Conservation (phyloP, 2,329 filamentous ascomycete genomes). For the Venturia aucupariae region DNA sequence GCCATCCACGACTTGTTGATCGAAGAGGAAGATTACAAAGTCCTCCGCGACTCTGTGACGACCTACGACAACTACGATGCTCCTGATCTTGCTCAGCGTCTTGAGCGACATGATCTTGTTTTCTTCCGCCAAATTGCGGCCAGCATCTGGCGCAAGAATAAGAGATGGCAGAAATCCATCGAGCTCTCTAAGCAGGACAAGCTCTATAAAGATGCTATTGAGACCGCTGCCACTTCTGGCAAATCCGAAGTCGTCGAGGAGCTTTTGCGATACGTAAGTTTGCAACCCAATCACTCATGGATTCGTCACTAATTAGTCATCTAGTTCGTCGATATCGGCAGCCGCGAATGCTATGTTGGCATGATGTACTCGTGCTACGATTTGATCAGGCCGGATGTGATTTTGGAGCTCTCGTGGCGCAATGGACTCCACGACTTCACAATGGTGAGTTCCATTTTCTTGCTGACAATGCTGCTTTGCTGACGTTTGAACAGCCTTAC, state of each 20-base stretch:
- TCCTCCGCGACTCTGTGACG: slow-evolving; percentile 89
- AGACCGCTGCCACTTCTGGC: slow-evolving; percentile 85
- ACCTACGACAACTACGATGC: slow-evolving; percentile 99
- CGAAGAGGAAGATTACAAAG: slow-evolving; percentile 99
- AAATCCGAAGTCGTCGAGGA: slow-evolving; percentile 94
- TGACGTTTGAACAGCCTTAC: slow-evolving; percentile 52
- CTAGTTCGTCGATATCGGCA: slow-evolving; percentile 97
- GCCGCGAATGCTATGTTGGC: slow-evolving; percentile 98
- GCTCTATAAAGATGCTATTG: slow-evolving; percentile 98
- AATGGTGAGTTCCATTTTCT: slow-evolving; percentile 48
- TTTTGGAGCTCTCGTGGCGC: slow-evolving; percentile 96
- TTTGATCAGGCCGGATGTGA: slow-evolving; percentile 82
- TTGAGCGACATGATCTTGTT: slow-evolving; percentile 95
- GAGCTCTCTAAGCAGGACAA: slow-evolving; percentile 97
- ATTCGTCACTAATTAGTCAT: slow-evolving; percentile 26
- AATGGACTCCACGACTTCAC: slow-evolving; percentile 91
- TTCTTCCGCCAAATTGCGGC: slow-evolving; percentile 99
- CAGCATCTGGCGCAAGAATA: slow-evolving; percentile 99
- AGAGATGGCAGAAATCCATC: slow-evolving; percentile 99
- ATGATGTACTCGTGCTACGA: slow-evolving; percentile 99
- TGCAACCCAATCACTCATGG: slow-evolving; percentile 9
- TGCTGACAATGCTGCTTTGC: slow-evolving; percentile 2
- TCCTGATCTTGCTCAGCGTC: slow-evolving; percentile 77
- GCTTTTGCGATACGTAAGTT: slow-evolving; percentile 88
- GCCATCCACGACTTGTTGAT: slow-evolving; percentile 97